Evolutionary conservation across 305 asterid species (phyloP).

Genomic region (Rubia occidens): DNA sequence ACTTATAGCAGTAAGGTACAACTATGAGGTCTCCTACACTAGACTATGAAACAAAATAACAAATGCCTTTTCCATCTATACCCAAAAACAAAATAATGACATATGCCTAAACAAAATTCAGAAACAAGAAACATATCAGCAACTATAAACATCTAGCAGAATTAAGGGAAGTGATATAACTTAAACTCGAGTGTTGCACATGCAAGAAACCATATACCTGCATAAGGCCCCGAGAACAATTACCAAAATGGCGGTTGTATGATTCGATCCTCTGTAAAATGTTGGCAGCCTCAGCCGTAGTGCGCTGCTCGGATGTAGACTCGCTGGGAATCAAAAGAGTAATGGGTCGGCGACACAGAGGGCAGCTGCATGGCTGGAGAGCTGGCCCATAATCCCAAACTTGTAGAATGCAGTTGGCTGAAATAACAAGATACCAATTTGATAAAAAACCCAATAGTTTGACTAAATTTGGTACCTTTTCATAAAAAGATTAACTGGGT

Average conservation of each 20-base stretch:
- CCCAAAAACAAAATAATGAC: background rate
- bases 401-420: slow-evolving; percentile 72
- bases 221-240: slow-evolving; percentile 35
- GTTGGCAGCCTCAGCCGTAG: slow-evolving; percentile 34
- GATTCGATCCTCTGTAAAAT: slow-evolving; percentile 50
- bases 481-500: background rate
- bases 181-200: background rate
- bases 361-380: slow-evolving; percentile 72
- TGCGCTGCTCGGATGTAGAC: slow-evolving; percentile 42
- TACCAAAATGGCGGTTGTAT: slow-evolving; percentile 68
- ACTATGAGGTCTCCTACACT: background rate
- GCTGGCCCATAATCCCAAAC: slow-evolving; percentile 78
- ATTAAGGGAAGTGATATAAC: background rate
- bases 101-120: background rate
- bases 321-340: slow-evolving; percentile 79
- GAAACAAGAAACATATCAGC: background rate
- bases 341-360: slow-evolving; percentile 83
- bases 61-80: background rate
- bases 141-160: background rate
- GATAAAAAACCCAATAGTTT: background rate
- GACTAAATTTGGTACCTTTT: background rate
- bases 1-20: background rate
- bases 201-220: slow-evolving; percentile 43
- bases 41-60: background rate
- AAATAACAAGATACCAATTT: slow-evolving; percentile 1